Evolutionary conservation across 148 eudicot genomes (phyloP).

Genomic region (Euryodendron excelsum): DNA sequence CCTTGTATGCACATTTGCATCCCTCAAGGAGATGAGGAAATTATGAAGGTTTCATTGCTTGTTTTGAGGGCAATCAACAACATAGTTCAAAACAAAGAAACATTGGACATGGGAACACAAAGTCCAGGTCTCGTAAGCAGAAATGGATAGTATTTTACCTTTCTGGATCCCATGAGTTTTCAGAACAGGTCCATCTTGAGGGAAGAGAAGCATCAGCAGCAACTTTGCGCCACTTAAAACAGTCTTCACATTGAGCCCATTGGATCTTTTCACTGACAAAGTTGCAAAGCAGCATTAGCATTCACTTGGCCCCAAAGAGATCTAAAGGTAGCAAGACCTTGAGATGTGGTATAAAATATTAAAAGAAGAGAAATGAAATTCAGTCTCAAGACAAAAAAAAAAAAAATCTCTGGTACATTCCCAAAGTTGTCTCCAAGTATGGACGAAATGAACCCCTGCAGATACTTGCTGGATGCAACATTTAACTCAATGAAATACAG

Average conservation of each 20-base stretch:
- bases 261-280: conserved; percentile 41
- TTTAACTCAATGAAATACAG: not conserved
- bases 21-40: not conserved
- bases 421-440: not conserved
- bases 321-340: not conserved
- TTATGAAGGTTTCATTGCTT: not conserved
- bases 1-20: not conserved
- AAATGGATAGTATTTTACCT: conserved; percentile 38
- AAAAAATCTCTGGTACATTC: not conserved
- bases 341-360: not conserved
- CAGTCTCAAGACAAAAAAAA: not conserved
- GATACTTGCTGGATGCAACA: not conserved
- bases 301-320: not conserved
- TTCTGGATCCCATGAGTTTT: conserved; percentile 52
- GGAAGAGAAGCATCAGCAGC: conserved; percentile 50
- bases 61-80: not conserved
- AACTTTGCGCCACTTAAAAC: conserved; percentile 68
- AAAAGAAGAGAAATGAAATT: not conserved
- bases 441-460: conserved; percentile 24
- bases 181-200: conserved; percentile 59
- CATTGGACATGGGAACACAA: not conserved
- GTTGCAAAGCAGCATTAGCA: not conserved
- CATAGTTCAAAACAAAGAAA: not conserved
- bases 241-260: conserved; percentile 69
- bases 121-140: not conserved